Conservation (phyloP, 225 moss, liverwort and hornwort species). For the Bryoerythrophyllum caledonicum region DNA sequence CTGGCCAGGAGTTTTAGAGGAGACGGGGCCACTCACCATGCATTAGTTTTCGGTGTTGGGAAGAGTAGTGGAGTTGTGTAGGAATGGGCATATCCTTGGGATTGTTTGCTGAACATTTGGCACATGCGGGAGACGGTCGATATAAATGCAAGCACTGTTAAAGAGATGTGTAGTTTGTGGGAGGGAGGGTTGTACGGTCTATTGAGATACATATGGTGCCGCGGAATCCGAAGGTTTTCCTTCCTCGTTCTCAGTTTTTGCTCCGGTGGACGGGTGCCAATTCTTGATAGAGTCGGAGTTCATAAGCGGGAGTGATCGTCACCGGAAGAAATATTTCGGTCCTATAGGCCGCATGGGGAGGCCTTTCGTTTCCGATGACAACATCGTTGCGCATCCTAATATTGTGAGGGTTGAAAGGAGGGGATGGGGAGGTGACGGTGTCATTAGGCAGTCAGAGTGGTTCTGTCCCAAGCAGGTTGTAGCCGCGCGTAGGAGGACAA, state of each 20-base stretch:
- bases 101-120: slow-evolving; percentile 6
- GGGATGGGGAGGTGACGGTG: background rate
- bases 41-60: background rate
- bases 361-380: background rate
- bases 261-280: background rate
- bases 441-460: background rate
- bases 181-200: background rate
- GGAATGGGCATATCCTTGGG: background rate
- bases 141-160: background rate
- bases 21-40: background rate
- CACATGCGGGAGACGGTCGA: background rate
- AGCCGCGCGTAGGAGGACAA: background rate
- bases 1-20: background rate
- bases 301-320: background rate
- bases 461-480: background rate
- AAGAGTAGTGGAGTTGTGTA: background rate
- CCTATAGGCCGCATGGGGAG: background rate
- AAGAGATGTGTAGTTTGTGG: background rate
- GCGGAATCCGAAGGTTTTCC: background rate
- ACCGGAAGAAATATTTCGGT: background rate
- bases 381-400: background rate
- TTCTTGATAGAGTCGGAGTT: background rate
- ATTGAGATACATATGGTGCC: background rate
- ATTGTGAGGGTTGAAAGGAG: background rate
- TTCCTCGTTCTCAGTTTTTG: background rate